These are phyloP conservation scores for Ophiostoma himal-ulmi DNA, from an alignment of 2,329 filamentous ascomycete genomes.

Conservation along the genomic window DNA sequence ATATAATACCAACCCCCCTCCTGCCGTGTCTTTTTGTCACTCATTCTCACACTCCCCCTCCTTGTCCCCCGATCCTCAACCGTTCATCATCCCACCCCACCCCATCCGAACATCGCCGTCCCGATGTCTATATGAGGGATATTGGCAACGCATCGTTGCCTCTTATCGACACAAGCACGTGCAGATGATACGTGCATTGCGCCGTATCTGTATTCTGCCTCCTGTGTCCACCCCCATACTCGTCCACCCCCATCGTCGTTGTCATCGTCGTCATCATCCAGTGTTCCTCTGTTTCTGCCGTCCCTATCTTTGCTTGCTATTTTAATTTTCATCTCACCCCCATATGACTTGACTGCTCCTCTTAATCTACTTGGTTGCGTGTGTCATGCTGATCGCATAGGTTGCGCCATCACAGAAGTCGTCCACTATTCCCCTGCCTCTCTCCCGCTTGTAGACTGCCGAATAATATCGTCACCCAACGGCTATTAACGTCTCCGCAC, in stretches of 20 bases:
- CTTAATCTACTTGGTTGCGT: background rate
- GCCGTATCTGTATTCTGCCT: background rate
- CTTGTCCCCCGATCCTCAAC: background rate
- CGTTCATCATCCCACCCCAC: background rate
- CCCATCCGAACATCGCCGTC: background rate
- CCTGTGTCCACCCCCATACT: background rate
- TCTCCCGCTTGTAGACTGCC: conserved; percentile 6
- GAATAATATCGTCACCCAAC: background rate
- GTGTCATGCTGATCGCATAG: conserved; percentile 11
- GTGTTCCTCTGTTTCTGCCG: background rate
- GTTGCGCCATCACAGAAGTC: conserved; percentile 11
- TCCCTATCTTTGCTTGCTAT: background rate
- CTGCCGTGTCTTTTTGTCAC: background rate
- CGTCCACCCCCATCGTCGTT: background rate
- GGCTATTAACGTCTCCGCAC: background rate
- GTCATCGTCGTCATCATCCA: too few relatives aligned
- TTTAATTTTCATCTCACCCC: background rate
- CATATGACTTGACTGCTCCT: conserved; percentile 9
- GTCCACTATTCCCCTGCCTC: conserved; percentile 6
- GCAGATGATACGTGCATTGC: background rate
- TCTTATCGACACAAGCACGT: background rate
- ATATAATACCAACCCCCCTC: background rate
- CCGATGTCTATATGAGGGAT: conserved; percentile 6
- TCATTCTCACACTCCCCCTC: background rate
- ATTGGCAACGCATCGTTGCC: background rate